Base-by-base conservation (phyloP, 331 rosid genomes). In the Saraca asoca region DNA sequence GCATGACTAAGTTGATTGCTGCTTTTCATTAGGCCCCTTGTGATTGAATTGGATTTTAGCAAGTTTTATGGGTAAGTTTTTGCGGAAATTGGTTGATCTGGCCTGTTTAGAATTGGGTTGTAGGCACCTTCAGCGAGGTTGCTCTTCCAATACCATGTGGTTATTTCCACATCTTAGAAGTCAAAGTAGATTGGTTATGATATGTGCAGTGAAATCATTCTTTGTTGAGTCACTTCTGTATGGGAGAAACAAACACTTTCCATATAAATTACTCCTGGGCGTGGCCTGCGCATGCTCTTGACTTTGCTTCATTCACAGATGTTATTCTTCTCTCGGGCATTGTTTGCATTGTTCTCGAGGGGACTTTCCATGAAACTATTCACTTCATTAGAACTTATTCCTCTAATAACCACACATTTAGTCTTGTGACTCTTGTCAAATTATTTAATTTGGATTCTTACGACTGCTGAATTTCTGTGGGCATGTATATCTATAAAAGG, bases 401-500 rank as follows among this genome's bases (percentile, higher is more conserved):
- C 70, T 51, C 46, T 17, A 33, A 49, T 57, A 17, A 62, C 37
- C 64, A 56, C 58, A 66, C 12, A 46, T 69, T 76, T 72, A 34
- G 42, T 46, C 24, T 62, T 67, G 46, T 58, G 39, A 34, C 48
- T 46, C 24, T 62, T 67, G 46, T 58, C 44, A 20, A 61, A 43
- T 68, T 68, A 49, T 59, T 78, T 53, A 34, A 64, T 37, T 61
- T 67, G 64, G 61, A 72, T 44, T 39, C 34, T 64, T 71, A 71
- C 62, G 14, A 51, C 56, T 59, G 82, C 68, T 66, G 63, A 51
- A 72, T 57, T 73, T 75, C 34, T 55, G 60, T 70, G 78, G 58
- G 63, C 72, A 43, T 73, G 73, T 68, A 56, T 78, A 71, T 66
- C 54, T 68, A 64, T 59, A 46, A 69, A 69, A 69, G 68, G 79